Evolutionary conservation across 768 basidiomycete genomes (phyloP).

Genomic region (Lactarius indigo): DNA sequence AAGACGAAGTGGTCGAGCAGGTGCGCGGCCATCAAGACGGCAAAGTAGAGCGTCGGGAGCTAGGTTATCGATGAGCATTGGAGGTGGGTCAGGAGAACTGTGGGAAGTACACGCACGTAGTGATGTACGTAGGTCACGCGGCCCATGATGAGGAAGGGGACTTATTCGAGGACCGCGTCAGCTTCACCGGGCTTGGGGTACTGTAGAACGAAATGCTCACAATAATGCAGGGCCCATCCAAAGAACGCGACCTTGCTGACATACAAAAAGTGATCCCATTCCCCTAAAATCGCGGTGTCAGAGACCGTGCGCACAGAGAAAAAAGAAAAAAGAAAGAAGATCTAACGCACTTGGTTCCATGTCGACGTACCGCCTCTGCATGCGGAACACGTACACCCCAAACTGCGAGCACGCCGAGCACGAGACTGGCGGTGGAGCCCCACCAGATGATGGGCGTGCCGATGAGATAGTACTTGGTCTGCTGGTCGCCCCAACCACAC

Average conservation of each 20-base stretch:
- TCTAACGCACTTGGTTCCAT: conserved; percentile 76
- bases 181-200: not conserved
- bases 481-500: conserved; percentile 92
- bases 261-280: conserved; percentile 94
- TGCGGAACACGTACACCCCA: conserved; percentile 71
- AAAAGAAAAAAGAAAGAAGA: not conserved
- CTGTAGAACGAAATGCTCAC: conserved; percentile 43
- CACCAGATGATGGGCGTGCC: conserved; percentile 95
- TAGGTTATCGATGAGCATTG: conserved; percentile 34
- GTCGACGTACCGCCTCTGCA: conserved; percentile 87
- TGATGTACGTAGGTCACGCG: conserved; percentile 96
- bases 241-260: conserved; percentile 87
- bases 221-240: conserved; percentile 89
- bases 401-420: conserved; percentile 49
- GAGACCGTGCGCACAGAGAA: conserved; percentile 4
- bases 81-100: not conserved
- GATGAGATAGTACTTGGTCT: conserved; percentile 89
- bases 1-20: conserved; percentile 93
- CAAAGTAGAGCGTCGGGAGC: conserved; percentile 96
- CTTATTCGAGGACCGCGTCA: conserved; percentile 38
- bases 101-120: conserved; percentile 63
- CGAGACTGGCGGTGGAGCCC: conserved; percentile 67
- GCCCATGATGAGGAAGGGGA: conserved; percentile 97
- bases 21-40: conserved; percentile 88
- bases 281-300: conserved; percentile 42